Evolutionary conservation across 2,329 filamentous ascomycete genomes (phyloP).

Genomic region (Xylaria sp.): DNA sequence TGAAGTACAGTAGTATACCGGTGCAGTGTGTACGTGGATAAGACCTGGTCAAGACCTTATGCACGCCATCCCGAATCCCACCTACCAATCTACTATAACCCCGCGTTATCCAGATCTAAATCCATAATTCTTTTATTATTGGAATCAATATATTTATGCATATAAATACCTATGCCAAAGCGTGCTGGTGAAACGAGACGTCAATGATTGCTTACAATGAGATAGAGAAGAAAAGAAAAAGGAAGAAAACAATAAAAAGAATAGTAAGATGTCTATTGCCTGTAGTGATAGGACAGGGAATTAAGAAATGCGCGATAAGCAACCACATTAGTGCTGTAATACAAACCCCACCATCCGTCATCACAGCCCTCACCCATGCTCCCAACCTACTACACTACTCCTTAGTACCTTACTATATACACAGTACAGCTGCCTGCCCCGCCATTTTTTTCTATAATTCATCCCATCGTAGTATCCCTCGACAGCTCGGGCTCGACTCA

Average conservation of each 20-base stretch:
- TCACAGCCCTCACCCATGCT: conserved; percentile 10
- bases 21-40: background rate
- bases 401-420: too few relatives aligned
- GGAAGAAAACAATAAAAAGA: background rate
- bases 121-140: background rate
- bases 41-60: background rate
- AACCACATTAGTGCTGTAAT: background rate
- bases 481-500: conserved; percentile 15
- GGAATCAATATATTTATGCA: background rate
- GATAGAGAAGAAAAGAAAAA: background rate
- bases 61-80: conserved; percentile 7
- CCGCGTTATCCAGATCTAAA: background rate
- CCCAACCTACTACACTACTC: too few relatives aligned
- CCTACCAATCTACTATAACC: background rate
- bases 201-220: too few relatives aligned
- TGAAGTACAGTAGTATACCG: background rate
- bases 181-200: too few relatives aligned
- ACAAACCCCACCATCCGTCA: conserved; percentile 29
- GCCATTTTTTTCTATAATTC: conserved; percentile 18
- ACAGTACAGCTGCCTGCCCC: conserved; percentile 17
- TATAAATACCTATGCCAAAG: background rate
- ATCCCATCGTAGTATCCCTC: conserved; percentile 15
- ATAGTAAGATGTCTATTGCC: background rate
- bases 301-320: background rate
- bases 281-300: background rate